Base-by-base conservation (phyloP, 129 eudicot species). In the Smallanthus sonchifolius region DNA sequence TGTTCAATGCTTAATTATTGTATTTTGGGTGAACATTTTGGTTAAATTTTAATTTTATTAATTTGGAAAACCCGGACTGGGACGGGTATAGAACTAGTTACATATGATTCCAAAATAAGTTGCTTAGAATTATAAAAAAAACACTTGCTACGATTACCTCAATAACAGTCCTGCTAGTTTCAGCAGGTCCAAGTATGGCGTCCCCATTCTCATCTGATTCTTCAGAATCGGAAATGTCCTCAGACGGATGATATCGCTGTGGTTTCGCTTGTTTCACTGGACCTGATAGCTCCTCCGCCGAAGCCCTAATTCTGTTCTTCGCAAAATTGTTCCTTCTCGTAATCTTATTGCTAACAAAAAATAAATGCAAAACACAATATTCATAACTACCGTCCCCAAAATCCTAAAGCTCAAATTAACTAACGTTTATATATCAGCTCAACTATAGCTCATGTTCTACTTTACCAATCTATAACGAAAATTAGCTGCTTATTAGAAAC, bases 221-320 rank as follows among this genome's bases (percentile, higher is more conserved):
- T 64, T 84, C 88, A 3, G 93, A 76, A 16, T 88, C 93, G 38
- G 81, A 74, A 81, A 94, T 83, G 61, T 94, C 98, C 79, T 94
- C 98, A 72, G 79, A 90, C 55, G 98, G 98, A 79, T 94, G 98
- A 82, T 90, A 94, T 63, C 91, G 82, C 59, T 83, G 88, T 0
- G 96, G 91, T 79, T 88, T 85, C 5, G 90, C 92, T 70, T 66
- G 96, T 76, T 88, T 83, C 74, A 92, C 71, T 7, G 93, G 90
- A 67, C 93, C 96, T 3, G 90, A 68, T 49, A 73, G 69, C 74
- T 81, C 88, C 74, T 83, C 86, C 19, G 86, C 91, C 24, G 83
- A 75, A 51, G 89, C 96, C 75, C 81, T 82, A 51, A 87, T 74
- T 76, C 89, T 85, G 42, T 37, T 77, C 65, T 77, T 79, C 19